Conservation (phyloP, 306 rosid genomes). For the Gleditsia sinensis region DNA sequence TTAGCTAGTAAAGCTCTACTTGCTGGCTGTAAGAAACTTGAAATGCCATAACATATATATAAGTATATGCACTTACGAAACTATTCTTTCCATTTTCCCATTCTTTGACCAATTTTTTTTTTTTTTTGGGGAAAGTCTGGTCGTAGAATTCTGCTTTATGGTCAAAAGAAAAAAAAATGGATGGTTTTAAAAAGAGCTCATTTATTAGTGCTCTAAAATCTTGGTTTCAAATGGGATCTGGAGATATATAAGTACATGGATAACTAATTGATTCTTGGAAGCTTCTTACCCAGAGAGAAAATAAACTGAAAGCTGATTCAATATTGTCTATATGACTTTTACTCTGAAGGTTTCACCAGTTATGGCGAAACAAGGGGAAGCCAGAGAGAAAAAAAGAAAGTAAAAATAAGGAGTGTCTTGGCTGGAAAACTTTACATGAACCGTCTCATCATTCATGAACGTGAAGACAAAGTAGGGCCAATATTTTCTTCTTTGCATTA, state of each 20-base stretch:
- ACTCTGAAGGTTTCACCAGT: background rate
- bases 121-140: background rate
- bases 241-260: background rate
- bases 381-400: background rate
- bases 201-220: background rate
- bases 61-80: background rate
- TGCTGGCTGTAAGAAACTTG: slow-evolving; percentile 39
- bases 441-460: slow-evolving; percentile 4
- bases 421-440: slow-evolving; percentile 4
- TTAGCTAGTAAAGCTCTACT: slow-evolving; percentile 25
- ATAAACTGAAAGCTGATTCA: background rate
- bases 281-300: background rate
- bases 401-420: background rate
- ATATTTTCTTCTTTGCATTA: background rate
- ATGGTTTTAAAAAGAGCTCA: slow-evolving; percentile 28
- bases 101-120: background rate
- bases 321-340: background rate
- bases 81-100: background rate
- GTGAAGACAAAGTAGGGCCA: background rate
- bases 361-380: background rate
- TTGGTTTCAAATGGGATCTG: slow-evolving; percentile 17
- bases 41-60: slow-evolving; percentile 36
- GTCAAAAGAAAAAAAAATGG: slow-evolving; percentile 36
- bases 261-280: background rate
- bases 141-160: slow-evolving; percentile 11